Base-by-base conservation (phyloP, 2,329 filamentous ascomycete species). In the Hypoxylon sp. region DNA sequence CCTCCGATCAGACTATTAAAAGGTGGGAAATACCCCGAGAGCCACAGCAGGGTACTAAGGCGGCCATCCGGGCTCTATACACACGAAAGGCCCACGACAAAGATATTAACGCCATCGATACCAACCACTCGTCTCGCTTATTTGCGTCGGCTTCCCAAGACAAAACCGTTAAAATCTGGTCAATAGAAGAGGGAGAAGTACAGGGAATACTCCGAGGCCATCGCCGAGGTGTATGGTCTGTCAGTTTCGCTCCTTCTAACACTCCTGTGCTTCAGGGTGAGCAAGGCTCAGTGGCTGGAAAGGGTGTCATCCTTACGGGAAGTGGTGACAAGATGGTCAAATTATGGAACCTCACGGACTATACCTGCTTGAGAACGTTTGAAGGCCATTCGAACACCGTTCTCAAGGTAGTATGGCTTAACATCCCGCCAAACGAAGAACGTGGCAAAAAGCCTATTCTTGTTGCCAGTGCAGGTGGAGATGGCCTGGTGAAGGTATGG, bases 91-190 rank as follows among this genome's bases (percentile, higher is more conserved):
- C 96, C 0, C 96, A 99, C 80, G 96, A 99, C 77, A 99, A 99
- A 79, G 96, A 99, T 73, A 99, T 99, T 81, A 99, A 99, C 75
- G 94, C 96, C 2, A 88, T 99, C 55, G 94, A 97, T 71, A 86
- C 96, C 10, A 93, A 94, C 71, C 87, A 90, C 22, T 85, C 87
- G 1, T 89, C 88, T 3, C 88, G 90, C n/a, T 82, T 98, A 0
- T 98, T 99, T 77, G 97, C 95, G 2, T 98, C 96, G 0, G 95
- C 96, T 31, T 98, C 95, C 4, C 96, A 99, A 81, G 96, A 99
- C 79, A 93, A 94, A 73, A 97, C 94, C 0, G 94, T 98, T 73
- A 99, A 98, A 82, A 96, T 99, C 66, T 99, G 95, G 92, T 96
- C 94, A 6, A 86, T 91, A 5, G 91, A 94, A 72, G 93, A 96